Conservation (phyloP, 306 rosid genomes). For the Trichosanthes truncata region DNA sequence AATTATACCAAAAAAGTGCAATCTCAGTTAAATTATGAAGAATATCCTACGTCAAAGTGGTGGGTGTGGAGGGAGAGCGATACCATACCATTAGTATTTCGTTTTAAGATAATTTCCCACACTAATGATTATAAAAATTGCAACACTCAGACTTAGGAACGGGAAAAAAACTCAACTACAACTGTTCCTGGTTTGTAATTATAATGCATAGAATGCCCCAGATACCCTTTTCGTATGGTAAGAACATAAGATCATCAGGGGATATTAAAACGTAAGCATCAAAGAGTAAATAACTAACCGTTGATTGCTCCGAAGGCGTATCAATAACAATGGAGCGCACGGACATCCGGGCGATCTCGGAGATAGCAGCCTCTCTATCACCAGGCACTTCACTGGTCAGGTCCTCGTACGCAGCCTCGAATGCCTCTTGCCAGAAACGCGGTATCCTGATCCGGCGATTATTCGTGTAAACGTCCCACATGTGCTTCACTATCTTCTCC, state of each 20-base stretch:
- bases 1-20: background rate
- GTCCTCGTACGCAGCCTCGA: conserved; percentile 94
- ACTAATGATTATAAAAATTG: background rate
- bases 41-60: background rate
- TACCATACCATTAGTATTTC: background rate
- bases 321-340: conserved; percentile 69
- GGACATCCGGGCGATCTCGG: conserved; percentile 93
- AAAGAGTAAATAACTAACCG: conserved; percentile 38
- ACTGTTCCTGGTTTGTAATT: background rate
- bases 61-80: background rate
- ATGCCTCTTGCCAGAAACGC: conserved; percentile 89
- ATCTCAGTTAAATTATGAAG: background rate
- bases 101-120: background rate
- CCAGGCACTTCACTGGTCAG: conserved; percentile 69
- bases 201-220: background rate
- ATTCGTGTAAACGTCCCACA: conserved; percentile 96
- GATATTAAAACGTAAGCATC: background rate
- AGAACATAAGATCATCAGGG: background rate
- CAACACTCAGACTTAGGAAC: background rate
- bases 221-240: background rate
- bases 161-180: background rate
- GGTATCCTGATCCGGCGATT: conserved; percentile 88
- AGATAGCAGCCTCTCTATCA: conserved; percentile 65
- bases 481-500: conserved; percentile 92
- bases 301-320: conserved; percentile 61